These are phyloP conservation scores for Artemisia annua DNA, from an alignment of 129 eudicot species.

Conservation along the genomic window DNA sequence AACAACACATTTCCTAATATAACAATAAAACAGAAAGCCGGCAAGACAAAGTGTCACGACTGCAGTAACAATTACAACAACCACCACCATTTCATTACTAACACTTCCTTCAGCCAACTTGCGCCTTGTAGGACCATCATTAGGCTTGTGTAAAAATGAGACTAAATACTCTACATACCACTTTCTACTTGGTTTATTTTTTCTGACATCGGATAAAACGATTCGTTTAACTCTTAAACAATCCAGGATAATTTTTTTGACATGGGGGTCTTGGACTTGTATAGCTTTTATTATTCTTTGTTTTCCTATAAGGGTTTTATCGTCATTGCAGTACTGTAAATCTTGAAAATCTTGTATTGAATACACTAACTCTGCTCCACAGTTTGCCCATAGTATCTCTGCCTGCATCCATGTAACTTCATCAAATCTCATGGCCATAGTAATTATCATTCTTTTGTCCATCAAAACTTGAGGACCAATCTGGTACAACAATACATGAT, in stretches of 20 bases:
- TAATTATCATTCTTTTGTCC: not conserved
- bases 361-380: constrained; percentile 55
- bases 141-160: constrained; percentile 26
- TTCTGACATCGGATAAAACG: constrained; percentile 43
- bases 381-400: constrained; percentile 55
- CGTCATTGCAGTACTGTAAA: constrained; percentile 25
- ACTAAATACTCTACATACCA: constrained; percentile 51
- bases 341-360: constrained; percentile 55
- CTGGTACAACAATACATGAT: not conserved
- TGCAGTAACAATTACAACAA: constrained; percentile 71
- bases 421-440: constrained; percentile 22
- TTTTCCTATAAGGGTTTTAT: constrained; percentile 25
- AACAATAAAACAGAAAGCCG: constrained; percentile 54
- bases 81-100: constrained; percentile 42
- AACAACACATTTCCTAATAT: constrained; percentile 36
- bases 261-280: constrained; percentile 42
- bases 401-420: constrained; percentile 52
- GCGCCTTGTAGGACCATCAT: constrained; percentile 37
- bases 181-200: constrained; percentile 38
- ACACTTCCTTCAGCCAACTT: constrained; percentile 45
- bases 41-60: constrained; percentile 53
- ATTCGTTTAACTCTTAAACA: constrained; percentile 50
- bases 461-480: not conserved
- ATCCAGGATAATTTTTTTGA: constrained; percentile 50
- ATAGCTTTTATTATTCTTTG: constrained; percentile 25